Conservation (phyloP, 495 filamentous ascomycete species). For the Neurospora pannonica region DNA sequence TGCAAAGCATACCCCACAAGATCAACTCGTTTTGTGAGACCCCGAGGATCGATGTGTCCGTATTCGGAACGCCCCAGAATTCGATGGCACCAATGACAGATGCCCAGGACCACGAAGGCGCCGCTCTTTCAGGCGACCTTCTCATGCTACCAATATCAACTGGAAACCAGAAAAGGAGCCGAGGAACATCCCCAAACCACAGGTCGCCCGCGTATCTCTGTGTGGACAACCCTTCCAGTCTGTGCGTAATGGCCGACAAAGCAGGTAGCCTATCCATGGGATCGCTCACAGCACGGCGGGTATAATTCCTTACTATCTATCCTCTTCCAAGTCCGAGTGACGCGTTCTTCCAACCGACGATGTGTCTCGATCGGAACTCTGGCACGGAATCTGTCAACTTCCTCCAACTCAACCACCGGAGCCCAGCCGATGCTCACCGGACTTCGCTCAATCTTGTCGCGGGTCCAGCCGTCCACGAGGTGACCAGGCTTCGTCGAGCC, state of each 20-base stretch:
- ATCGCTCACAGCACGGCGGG: not conserved
- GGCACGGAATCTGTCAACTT: not conserved
- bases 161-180: not conserved
- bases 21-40: not conserved
- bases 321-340: not conserved
- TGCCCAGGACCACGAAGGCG: not conserved
- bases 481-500: not conserved
- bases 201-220: not conserved
- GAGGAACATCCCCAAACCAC: not conserved
- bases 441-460: not conserved
- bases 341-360: not conserved
- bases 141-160: not conserved
- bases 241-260: not conserved
- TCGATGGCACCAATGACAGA: not conserved
- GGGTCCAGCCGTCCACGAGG: not conserved
- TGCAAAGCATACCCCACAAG: not conserved
- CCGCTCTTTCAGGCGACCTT: not conserved
- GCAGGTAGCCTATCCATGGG: not conserved
- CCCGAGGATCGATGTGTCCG: not conserved
- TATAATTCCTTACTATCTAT: not conserved
- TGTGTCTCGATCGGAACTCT: not conserved
- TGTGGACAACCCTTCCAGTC: not conserved
- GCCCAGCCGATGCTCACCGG: not conserved
- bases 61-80: not conserved
- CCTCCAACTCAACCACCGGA: not conserved